Base-by-base conservation (phyloP, 2,329 filamentous ascomycete species). In the Cryphonectria japonica region DNA sequence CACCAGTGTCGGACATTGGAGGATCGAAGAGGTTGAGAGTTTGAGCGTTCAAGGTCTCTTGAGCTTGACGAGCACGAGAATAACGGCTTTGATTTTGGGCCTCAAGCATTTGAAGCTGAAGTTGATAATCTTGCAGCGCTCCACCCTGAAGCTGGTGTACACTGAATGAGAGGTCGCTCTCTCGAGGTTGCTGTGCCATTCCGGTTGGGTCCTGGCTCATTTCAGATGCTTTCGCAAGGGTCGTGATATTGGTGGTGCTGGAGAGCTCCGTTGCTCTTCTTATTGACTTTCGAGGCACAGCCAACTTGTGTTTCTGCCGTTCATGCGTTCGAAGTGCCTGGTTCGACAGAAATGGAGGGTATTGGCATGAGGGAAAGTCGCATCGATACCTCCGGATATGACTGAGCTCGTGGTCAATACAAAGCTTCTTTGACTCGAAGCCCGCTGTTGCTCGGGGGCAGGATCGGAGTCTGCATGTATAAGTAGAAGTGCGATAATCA, bases 231-330 rank as follows among this genome's bases (percentile, higher is more conserved):
- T 50, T 50, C 46, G 22, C n/a, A 19, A 19, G 1, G 46, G 22
- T n/a, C 82, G 61, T 82, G 82, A 75, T 88, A 85, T 19, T 81
- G 85, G 37, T 87, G 80, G 6, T 76, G 80, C 19, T 61, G 29
- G 29, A 26, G 11, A 6, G 1, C 26, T 26, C 9, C 26, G 57
- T 60, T 11, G 3, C 14, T 13, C 57, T 32, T 2, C 34, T 32
- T 22, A 61, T 61, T 37, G 59, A 37, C 37, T 26, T 61, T 39
- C 59, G 59, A 3, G 32, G 59, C 19, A 14, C 16, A 39, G 19
- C 16, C 19, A 26, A 6, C 16, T 37, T 32, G n/a, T 61, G 29
- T 34, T 61, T 34, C 26, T 39, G 59, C 3, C 29, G 59, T 26
- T 0, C 13, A 61, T 61, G 34, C 16, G 2, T 37, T 22, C 19